Evolutionary conservation across 1,284 basidiomycete genomes (phyloP).

Genomic region (Pseudozyma tsukubaensis): DNA sequence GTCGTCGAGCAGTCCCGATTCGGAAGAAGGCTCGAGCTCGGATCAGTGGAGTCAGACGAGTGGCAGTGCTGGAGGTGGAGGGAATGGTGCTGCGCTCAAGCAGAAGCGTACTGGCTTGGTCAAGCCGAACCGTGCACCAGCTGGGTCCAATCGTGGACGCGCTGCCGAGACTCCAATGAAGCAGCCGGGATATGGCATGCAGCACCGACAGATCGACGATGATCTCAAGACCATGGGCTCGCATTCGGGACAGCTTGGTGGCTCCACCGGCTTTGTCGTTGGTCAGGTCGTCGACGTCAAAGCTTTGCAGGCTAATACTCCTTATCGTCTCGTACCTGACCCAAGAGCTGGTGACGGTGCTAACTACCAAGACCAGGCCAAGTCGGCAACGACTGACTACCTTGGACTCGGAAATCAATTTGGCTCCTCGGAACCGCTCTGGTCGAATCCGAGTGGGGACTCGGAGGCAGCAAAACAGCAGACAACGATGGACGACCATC

Average conservation of each 20-base stretch:
- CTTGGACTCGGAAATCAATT: slow-evolving; percentile 29
- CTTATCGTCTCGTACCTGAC: slow-evolving; percentile 32
- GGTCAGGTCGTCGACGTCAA: slow-evolving; percentile 60
- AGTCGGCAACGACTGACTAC: slow-evolving; percentile 35
- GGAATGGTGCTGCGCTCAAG: slow-evolving; percentile 22
- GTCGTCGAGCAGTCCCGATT: slow-evolving; percentile 24
- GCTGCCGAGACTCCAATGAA: slow-evolving; percentile 86
- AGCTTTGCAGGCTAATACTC: slow-evolving; percentile 46
- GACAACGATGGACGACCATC: slow-evolving; percentile 8
- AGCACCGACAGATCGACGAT: slow-evolving; percentile 89
- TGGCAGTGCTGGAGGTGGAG: slow-evolving; percentile 13
- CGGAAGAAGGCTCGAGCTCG: slow-evolving; percentile 17
- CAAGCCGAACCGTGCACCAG: slow-evolving; percentile 63
- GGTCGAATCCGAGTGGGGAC: slow-evolving; percentile 13
- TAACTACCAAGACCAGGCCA: slow-evolving; percentile 12
- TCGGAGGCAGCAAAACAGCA: not conserved
- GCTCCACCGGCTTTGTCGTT: slow-evolving; percentile 45
- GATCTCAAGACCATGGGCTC: slow-evolving; percentile 71
- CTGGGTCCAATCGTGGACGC: slow-evolving; percentile 69
- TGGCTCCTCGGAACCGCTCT: slow-evolving; percentile 23
- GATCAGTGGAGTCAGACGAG: slow-evolving; percentile 30
- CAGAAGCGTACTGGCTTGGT: slow-evolving; percentile 42
- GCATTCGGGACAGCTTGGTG: slow-evolving; percentile 13
- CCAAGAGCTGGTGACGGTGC: slow-evolving; percentile 9
- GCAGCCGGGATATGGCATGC: slow-evolving; percentile 90